A percentile compares a stretch with the other conserved stretches of the same genome.
phyloP scores from a whole-genome alignment of 2,329 filamentous ascomycete species.

The Gremmenia infestans region DNA sequence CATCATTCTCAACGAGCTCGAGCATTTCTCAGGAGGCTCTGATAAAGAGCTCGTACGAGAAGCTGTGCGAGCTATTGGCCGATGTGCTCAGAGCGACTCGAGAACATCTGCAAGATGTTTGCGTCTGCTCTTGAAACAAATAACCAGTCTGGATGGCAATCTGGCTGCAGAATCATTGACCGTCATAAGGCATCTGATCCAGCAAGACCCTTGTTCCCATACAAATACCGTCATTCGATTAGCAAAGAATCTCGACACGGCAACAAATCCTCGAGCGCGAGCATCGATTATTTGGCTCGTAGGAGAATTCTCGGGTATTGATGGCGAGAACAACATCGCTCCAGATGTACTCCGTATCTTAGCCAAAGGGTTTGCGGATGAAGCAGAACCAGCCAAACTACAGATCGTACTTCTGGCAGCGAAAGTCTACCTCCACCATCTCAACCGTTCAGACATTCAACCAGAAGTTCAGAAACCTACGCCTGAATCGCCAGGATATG shows the following conservation, averaged over 20 bases:
- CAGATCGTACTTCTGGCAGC: slow-evolving; percentile 90
- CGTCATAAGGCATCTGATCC: slow-evolving; percentile 91
- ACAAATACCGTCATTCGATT: slow-evolving; percentile 80
- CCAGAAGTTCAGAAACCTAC: slow-evolving; percentile 30
- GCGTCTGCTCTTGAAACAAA: slow-evolving; percentile 76
- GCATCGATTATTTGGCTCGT: slow-evolving; percentile 98
- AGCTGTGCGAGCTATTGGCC: slow-evolving; percentile 85
- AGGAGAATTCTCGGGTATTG: slow-evolving; percentile 81
- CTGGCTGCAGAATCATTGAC: slow-evolving; percentile 90
- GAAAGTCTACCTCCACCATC: slow-evolving; percentile 91
- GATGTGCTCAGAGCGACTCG: slow-evolving; percentile 78
- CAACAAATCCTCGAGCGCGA: slow-evolving; percentile 79
- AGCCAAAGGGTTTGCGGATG: slow-evolving; percentile 75
- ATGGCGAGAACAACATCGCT: slow-evolving; percentile 82
- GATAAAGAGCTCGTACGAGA: slow-evolving; percentile 79
- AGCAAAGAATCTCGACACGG: slow-evolving; percentile 85
- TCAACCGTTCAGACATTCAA: slow-evolving; percentile 58
- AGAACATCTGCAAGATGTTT: slow-evolving; percentile 73
- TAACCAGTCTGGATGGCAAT: slow-evolving; percentile 80
- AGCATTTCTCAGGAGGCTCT: slow-evolving; percentile 78
- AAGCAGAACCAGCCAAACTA: slow-evolving; percentile 80
- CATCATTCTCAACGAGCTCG: slow-evolving; percentile 84
- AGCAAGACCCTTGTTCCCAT: slow-evolving; percentile 79
- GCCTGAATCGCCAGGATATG: slow-evolving; percentile 19
- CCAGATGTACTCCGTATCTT: slow-evolving; percentile 88